Evolutionary conservation across 2,329 filamentous ascomycete species (phyloP).

Genomic region (Plenodomus tracheiphilus): DNA sequence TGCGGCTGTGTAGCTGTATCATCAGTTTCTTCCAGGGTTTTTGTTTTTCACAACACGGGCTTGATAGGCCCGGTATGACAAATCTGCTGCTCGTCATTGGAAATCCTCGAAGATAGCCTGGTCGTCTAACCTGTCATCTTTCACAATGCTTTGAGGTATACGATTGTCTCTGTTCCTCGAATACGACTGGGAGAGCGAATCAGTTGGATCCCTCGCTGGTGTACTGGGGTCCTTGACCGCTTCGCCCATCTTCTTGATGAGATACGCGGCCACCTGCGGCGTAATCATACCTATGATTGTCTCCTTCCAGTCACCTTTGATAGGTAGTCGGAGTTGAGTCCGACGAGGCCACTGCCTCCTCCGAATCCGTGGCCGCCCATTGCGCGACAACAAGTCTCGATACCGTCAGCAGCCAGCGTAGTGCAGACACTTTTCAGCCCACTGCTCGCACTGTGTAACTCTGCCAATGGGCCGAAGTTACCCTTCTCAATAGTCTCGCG

Average conservation of each 20-base stretch:
- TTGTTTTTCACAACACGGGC: constrained; percentile 51
- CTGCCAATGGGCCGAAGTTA: constrained; percentile 54
- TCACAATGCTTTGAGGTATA: constrained; percentile 28
- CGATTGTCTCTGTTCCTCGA: constrained; percentile 38
- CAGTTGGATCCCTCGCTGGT: constrained; percentile 44
- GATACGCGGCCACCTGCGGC: constrained; percentile 55
- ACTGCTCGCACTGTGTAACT: constrained; percentile 58
- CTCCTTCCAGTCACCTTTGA: constrained; percentile 60
- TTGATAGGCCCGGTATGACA: constrained; percentile 50
- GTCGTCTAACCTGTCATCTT: constrained; percentile 41
- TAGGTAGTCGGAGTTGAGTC: constrained; percentile 56
- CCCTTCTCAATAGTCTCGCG: constrained; percentile 54
- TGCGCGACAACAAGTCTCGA: constrained; percentile 57
- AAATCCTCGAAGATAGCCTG: constrained; percentile 50
- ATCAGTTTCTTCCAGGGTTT: constrained; percentile 53
- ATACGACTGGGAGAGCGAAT: constrained; percentile 48
- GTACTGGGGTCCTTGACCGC: constrained; percentile 42
- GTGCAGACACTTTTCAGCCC: constrained; percentile 59
- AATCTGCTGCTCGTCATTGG: constrained; percentile 49
- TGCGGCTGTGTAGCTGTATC: constrained; percentile 48
- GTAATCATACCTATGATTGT: constrained; percentile 64
- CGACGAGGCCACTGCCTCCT: constrained; percentile 56
- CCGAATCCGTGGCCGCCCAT: constrained; percentile 60
- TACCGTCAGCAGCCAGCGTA: constrained; percentile 57
- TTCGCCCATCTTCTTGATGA: constrained; percentile 57